These are phyloP conservation scores for Gentiana dahurica DNA, from an alignment of 257 asterid genomes.

Conservation along the genomic window DNA sequence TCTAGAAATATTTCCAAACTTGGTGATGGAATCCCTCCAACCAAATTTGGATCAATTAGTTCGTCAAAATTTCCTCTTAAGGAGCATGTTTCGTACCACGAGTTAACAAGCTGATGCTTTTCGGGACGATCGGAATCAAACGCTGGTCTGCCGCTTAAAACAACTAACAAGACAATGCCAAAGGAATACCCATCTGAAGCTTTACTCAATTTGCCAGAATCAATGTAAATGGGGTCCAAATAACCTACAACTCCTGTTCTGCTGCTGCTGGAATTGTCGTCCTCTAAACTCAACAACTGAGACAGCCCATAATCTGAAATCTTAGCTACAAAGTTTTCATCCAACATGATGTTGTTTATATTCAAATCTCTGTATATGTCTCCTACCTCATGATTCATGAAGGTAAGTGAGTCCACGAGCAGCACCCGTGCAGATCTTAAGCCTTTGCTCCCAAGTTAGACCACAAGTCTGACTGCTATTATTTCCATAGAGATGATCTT, in stretches of 20 bases:
- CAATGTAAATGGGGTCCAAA: background rate
- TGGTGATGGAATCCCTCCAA: too few species aligned
- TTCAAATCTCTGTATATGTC: background rate
- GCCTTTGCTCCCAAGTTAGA: slow-evolving; percentile 1
- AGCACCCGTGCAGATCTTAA: slow-evolving; percentile 4
- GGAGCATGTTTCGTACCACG: too few species aligned
- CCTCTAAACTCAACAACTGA: background rate
- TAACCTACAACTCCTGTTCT: background rate
- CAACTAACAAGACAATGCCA: slow-evolving; percentile 8
- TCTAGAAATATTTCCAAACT: too few species aligned
- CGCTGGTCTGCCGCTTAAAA: background rate
- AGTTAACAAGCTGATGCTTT: too few species aligned
- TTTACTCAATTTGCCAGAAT: background rate
- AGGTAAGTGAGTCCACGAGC: slow-evolving; percentile 9
- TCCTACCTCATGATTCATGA: background rate
- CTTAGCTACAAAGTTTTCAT: background rate
- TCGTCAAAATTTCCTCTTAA: too few species aligned
- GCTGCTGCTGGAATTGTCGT: background rate
- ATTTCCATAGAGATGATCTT: background rate
- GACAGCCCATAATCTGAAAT: slow-evolving; percentile 5
- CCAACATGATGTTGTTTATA: background rate
- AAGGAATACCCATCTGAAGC: slow-evolving; percentile 9
- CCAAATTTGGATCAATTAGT: too few species aligned
- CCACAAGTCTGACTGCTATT: too few species aligned
- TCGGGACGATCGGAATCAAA: too few species aligned